phyloP scores from a whole-genome alignment of 2,329 filamentous ascomycete genomes.

The Golovinomyces cichoracearum region DNA sequence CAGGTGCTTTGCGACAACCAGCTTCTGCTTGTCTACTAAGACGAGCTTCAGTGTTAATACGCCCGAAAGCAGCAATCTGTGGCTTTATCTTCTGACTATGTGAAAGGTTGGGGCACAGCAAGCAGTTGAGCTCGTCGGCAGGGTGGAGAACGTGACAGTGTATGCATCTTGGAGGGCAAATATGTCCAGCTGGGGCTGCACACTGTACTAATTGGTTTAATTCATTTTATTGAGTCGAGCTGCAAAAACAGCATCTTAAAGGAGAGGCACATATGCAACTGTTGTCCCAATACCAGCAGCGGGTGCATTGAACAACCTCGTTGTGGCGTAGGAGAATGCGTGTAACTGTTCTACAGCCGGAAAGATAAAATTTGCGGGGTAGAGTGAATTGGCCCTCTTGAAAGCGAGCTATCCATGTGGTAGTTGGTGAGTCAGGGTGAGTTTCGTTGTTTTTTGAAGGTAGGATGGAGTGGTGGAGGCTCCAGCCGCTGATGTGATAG shows the following conservation, averaged over 20 bases:
- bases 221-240: background rate
- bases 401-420: background rate
- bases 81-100: background rate
- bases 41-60: background rate
- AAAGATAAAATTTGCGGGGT: background rate
- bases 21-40: background rate
- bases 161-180: background rate
- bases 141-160: background rate
- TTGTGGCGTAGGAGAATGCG: background rate
- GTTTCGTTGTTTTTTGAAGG: background rate
- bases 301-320: background rate
- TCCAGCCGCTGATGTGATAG: background rate
- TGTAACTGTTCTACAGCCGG: background rate
- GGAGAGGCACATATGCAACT: background rate
- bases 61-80: background rate
- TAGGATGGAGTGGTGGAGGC: background rate
- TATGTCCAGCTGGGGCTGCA: background rate
- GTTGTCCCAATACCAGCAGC: background rate
- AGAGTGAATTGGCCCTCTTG: background rate
- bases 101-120: background rate
- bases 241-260: background rate
- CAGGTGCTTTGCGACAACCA: background rate
- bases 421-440: background rate
- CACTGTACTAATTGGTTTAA: background rate
- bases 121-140: background rate